Evolutionary conservation across 2,329 filamentous ascomycete species (phyloP).

Genomic region (Colletotrichum zoysiae): DNA sequence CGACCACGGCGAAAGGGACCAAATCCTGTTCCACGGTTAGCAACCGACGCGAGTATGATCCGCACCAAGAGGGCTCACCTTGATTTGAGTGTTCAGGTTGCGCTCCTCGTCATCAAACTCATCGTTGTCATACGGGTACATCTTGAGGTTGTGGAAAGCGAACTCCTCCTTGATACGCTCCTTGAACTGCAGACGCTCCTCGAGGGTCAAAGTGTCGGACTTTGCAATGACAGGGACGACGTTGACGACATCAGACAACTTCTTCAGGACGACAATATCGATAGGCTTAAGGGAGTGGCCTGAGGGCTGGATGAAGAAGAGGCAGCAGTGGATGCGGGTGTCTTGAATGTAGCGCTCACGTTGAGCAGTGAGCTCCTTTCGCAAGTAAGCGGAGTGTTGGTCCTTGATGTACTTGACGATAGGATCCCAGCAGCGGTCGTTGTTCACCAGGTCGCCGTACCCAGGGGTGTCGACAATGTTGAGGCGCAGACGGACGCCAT

Average conservation of each 20-base stretch:
- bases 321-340: constrained; percentile 98
- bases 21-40: constrained; percentile 74
- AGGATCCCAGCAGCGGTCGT: constrained; percentile 99
- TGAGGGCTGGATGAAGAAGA: constrained; percentile 99
- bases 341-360: constrained; percentile 99
- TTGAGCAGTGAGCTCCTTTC: constrained; percentile 99
- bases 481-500: constrained; percentile 94
- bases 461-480: constrained; percentile 99
- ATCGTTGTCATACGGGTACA: constrained; percentile 99
- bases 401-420: constrained; percentile 99
- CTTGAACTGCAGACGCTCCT: constrained; percentile 97
- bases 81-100: constrained; percentile 93
- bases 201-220: constrained; percentile 93
- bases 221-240: constrained; percentile 99
- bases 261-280: constrained; percentile 99
- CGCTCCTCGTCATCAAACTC: constrained; percentile 98
- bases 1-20: constrained; percentile 97
- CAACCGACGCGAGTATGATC: background rate
- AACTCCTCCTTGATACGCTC: constrained; percentile 99
- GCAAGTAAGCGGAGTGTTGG: constrained; percentile 98
- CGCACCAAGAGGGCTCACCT: constrained; percentile 66
- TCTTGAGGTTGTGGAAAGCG: constrained; percentile 99
- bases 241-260: constrained; percentile 98
- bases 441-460: constrained; percentile 99
- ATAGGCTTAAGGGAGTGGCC: constrained; percentile 99